Evolutionary conservation across 805 yeast genomes (phyloP).

Genomic region (Wickerhamomyces silvicola): DNA sequence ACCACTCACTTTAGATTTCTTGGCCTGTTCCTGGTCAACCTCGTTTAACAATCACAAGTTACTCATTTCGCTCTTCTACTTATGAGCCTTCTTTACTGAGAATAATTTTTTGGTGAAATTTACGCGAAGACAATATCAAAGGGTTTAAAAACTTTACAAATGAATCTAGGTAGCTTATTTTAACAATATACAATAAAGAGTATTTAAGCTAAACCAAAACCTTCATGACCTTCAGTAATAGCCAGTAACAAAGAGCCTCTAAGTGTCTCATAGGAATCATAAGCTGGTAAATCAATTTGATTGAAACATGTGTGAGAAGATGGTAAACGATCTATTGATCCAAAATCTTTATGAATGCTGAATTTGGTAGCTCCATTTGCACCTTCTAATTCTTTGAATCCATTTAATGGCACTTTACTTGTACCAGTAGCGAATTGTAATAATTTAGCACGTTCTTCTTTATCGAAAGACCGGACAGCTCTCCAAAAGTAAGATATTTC

Average conservation of each 20-base stretch:
- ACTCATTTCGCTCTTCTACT: no score
- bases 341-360: constrained; percentile 85
- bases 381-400: constrained; percentile 86
- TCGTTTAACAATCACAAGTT: no score
- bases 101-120: no score
- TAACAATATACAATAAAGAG: background rate
- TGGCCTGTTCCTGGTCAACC: no score
- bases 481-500: constrained; percentile 98
- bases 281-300: constrained; percentile 89
- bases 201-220: constrained; percentile 75
- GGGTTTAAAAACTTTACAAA: background rate
- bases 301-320: constrained; percentile 96
- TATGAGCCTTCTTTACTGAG: no score
- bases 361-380: constrained; percentile 82
- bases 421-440: constrained; percentile 97
- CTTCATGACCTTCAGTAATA: constrained; percentile 91
- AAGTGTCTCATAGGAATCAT: constrained; percentile 80
- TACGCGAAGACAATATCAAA: background rate
- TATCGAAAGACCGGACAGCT: constrained; percentile 89
- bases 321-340: constrained; percentile 79
- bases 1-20: no score
- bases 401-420: constrained; percentile 89
- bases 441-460: constrained; percentile 88
- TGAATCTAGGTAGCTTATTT: background rate
- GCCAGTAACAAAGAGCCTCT: constrained; percentile 79